These are phyloP conservation scores for Astrothelium macrocarpum DNA, from an alignment of 495 filamentous ascomycete genomes.

Conservation along the genomic window DNA sequence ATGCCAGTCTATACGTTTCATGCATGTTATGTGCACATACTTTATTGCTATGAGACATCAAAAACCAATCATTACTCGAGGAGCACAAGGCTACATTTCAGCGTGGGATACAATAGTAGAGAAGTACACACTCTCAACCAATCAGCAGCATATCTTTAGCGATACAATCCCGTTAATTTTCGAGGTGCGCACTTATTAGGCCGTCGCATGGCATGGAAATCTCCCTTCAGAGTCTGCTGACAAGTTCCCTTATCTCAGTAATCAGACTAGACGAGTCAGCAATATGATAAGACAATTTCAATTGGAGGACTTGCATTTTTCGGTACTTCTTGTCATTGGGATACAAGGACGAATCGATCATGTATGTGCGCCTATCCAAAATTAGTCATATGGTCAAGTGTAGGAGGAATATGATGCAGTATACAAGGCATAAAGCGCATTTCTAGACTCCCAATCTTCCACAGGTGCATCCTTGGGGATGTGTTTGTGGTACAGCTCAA, in stretches of 20 bases:
- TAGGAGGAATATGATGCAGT: neutral
- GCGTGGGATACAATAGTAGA: neutral
- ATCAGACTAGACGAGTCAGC: neutral
- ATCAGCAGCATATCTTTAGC: neutral
- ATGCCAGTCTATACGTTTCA: neutral
- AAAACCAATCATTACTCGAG: neutral
- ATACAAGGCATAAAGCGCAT: neutral
- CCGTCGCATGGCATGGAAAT: neutral
- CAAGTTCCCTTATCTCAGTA: neutral
- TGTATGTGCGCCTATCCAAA: neutral
- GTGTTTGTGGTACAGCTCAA: neutral
- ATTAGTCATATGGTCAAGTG: neutral
- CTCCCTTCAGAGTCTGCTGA: neutral
- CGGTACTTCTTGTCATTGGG: neutral
- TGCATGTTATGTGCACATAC: neutral
- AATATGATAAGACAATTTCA: neutral
- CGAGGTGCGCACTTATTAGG: neutral
- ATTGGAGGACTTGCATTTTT: neutral
- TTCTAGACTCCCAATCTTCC: neutral
- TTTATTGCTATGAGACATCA: neutral
- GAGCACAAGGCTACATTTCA: neutral
- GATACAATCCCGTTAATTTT: neutral
- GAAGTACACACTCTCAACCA: neutral
- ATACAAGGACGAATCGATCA: neutral
- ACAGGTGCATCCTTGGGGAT: neutral